A percentile compares a stretch with the other conserved stretches of the same genome.
Evolutionary conservation across 2,329 filamentous ascomycete genomes (phyloP).

Genomic region (Ceratocystis eucalypticola): DNA sequence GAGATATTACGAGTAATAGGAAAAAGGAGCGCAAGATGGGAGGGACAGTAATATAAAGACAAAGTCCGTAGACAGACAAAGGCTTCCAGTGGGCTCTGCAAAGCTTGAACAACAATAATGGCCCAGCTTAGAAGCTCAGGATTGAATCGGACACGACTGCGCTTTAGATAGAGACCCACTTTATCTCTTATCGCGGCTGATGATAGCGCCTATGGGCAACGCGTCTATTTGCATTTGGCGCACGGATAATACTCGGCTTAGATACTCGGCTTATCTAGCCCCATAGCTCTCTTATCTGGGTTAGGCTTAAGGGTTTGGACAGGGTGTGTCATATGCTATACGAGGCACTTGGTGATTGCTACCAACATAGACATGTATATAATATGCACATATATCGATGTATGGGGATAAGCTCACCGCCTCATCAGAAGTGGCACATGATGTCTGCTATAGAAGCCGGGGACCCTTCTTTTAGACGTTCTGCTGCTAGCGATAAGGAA

Average conservation of each 20-base stretch:
- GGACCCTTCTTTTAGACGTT: background rate
- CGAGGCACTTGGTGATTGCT: too few relatives aligned
- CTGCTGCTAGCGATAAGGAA: background rate
- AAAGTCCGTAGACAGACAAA: background rate
- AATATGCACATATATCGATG: background rate
- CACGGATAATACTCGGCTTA: background rate
- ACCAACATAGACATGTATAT: too few relatives aligned
- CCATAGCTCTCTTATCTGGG: too few relatives aligned
- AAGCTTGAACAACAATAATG: background rate
- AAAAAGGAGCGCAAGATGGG: background rate
- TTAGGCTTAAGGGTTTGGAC: too few relatives aligned
- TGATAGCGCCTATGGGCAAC: background rate
- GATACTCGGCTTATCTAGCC: background rate
- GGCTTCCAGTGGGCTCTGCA: background rate
- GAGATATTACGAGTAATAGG: background rate
- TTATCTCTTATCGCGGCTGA: background rate
- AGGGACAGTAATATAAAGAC: background rate
- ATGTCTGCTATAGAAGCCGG: background rate
- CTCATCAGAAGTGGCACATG: background rate
- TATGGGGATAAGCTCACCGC: conserved; percentile 1
- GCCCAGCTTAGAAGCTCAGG: background rate
- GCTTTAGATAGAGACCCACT: background rate
- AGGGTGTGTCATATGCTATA: too few relatives aligned
- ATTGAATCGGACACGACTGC: conserved; percentile 6
- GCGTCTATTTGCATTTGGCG: background rate